Evolutionary conservation across 2,329 filamentous ascomycete genomes (phyloP).

Genomic region (Anisogramma anomala): DNA sequence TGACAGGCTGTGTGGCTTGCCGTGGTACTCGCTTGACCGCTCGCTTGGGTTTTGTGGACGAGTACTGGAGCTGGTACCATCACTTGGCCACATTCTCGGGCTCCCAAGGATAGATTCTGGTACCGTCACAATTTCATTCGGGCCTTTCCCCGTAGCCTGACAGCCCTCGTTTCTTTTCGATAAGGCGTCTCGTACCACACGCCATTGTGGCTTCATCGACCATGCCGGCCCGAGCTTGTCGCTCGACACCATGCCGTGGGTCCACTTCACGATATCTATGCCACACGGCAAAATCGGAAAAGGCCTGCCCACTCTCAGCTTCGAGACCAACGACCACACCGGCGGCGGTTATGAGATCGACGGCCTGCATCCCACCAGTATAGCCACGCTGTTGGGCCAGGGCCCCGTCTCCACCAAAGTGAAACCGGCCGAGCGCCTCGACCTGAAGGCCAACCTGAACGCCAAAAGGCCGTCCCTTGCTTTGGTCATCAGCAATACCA

Average conservation of each 20-base stretch:
- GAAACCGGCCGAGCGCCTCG: constrained; percentile 1
- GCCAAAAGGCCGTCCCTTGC: neutral
- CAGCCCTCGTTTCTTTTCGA: too few relatives aligned
- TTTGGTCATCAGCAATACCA: constrained; percentile 1
- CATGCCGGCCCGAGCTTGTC: too few relatives aligned
- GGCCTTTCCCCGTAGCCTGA: too few relatives aligned
- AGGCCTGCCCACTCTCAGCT: constrained; percentile 1
- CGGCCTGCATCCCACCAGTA: constrained; percentile 1
- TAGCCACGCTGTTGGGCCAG: constrained; percentile 3
- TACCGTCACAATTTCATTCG: too few relatives aligned
- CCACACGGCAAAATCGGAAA: constrained; percentile 2
- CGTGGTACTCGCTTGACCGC: too few relatives aligned
- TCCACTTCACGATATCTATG: constrained; percentile 2
- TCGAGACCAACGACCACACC: constrained; percentile 6
- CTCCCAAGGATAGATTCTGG: too few relatives aligned
- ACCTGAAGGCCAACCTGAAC: constrained; percentile 5
- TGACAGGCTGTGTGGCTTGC: too few relatives aligned
- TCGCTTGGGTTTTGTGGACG: too few relatives aligned
- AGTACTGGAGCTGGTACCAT: too few relatives aligned
- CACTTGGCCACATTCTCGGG: too few relatives aligned
- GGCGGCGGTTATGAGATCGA: neutral
- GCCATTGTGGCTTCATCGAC: too few relatives aligned
- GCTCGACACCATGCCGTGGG: neutral
- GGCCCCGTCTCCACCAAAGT: neutral
- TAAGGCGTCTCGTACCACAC: too few relatives aligned